Base-by-base conservation (phyloP, 2,329 filamentous ascomycete genomes). In the Pseudogymnoascus sp. region DNA sequence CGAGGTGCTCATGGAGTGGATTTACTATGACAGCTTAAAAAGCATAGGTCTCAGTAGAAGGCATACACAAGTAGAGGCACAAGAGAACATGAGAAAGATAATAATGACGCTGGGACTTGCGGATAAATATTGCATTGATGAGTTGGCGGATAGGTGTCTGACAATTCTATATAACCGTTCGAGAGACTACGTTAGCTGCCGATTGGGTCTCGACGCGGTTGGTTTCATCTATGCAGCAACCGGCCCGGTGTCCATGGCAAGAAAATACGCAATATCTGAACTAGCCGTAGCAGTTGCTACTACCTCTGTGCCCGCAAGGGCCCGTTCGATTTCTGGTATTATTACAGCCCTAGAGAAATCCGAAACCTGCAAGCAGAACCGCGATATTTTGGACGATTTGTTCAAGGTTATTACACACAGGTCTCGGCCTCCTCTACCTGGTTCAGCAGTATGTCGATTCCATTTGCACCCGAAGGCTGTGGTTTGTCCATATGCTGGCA, bases 1-100 rank as follows among this genome's bases (percentile, higher is more conserved):
- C 46, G 56, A 59, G 15, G 44, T 66, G 10, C 61, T 69, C 26
- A 15, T 64, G 15, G 50, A 63, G 23, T 69, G 63, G 62, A 26
- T 69, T 17, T 69, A 69, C 35, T 50, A 59, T 2, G 53, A 62
- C 46, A 53, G 23, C 15, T 9, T 53, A 7, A 53, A 53, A 53
- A 31, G 23, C 23, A 17, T 31, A 17, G 7, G 46, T 11, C 46
- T 53, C 15, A 11, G 17, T 17, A 53, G 23, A 2, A 11, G 7
- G 7, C 46, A 53, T 31, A 31, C 46, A 53, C 46, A 17, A 17
- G 23, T 10, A 53, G 46, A 31, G 46, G 23, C 13, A 4, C 23
- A 7, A 7, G 44, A 31, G 15, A 53, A 53, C 3, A 53, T 53
- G n/a, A 31, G 21, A 50, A 50, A 50, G 23, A 50, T 50, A 29